Conservation (phyloP, 768 basidiomycete genomes). For the Melanogaster broomeanus region DNA sequence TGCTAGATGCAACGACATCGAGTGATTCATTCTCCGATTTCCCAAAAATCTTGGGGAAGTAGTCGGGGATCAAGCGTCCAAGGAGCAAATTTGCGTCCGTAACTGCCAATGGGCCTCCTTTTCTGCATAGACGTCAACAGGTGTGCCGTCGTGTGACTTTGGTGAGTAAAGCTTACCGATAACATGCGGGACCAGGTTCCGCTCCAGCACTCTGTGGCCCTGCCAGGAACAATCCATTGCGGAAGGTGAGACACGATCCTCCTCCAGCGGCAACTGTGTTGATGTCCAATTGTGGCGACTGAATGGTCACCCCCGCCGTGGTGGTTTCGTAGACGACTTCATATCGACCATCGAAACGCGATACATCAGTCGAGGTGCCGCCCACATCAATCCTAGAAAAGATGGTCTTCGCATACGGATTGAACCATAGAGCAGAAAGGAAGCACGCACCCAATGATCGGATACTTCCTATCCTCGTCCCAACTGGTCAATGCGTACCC, state of each 20-base stretch:
- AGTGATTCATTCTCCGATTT: constrained; percentile 83
- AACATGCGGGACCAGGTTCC: constrained; percentile 91
- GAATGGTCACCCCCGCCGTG: constrained; percentile 91
- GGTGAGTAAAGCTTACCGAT: constrained; percentile 53
- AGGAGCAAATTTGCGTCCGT: constrained; percentile 93
- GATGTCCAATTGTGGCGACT: constrained; percentile 92
- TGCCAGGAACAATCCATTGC: constrained; percentile 86
- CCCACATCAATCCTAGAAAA: constrained; percentile 79
- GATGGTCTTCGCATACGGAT: not conserved
- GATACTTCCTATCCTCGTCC: constrained; percentile 67
- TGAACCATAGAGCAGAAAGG: not conserved
- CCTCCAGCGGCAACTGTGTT: constrained; percentile 97
- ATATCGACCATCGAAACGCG: constrained; percentile 87
- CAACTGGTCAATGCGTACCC: constrained; percentile 91
- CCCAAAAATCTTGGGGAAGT: constrained; percentile 96
- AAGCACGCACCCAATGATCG: constrained; percentile 77
- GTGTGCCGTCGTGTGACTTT: not conserved
- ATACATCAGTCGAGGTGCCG: constrained; percentile 95
- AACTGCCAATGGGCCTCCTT: constrained; percentile 88
- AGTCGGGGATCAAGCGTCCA: constrained; percentile 85
- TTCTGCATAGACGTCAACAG: constrained; percentile 43
- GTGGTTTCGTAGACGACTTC: constrained; percentile 96
- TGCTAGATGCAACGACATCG: constrained; percentile 69
- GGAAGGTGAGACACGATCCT: constrained; percentile 85
- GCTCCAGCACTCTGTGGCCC: constrained; percentile 95